Evolutionary conservation across 768 basidiomycete genomes (phyloP), one percentile per base, ranked within the genome.

Genomic region (Sporobolomyces phaffii): DNA sequence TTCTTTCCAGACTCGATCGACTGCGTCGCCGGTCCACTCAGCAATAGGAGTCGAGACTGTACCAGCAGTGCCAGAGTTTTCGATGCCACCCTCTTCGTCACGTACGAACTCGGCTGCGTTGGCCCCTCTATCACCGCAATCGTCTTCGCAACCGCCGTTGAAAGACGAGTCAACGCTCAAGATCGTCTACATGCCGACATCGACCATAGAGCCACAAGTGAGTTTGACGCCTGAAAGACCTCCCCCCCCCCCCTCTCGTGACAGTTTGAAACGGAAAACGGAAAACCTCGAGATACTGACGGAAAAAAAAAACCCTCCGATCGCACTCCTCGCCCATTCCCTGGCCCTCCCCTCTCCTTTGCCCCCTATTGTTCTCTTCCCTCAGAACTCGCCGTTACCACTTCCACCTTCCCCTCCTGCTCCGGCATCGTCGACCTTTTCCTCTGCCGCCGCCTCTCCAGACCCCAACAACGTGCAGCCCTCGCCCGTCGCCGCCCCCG

Each of bases 1-100:
- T 20, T 49, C 52, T 8, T 11, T 38, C 5, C 52, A 40, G 36
- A 38, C 52, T 51, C 50, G 50, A 11, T 51, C 50, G 20, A 49
- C 14, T 49, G 26, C 48, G 11, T 20, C 20, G 11, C 11, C 40
- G 40, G 11, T 41, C 40, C 11, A 41, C 10, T 41, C 40, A 18
- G 7, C 28, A 26, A 10, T 29, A 49, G n/a, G n/a, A n/a, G n/a
- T n/a, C n/a, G n/a, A n/a, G n/a, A n/a, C n/a, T n/a, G n/a, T n/a
- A n/a, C 52, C 52, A 3, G 52, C 52, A 5, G 52, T 53, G n/a
- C 52, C 52, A 53, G 52, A 53, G 29, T 53, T 53, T n/a, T 53
- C 52, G 34, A 53, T 53, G 52, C 52, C 52, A 18, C 50, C 13
- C 14, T 36, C 52, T 18, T 36, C 52, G 8, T 17, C 31, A 24